A percentile compares a stretch with the other conserved stretches of the same genome.
phyloP scores from a whole-genome alignment of 140 eudicot genomes.

The Flaveria floridana region DNA sequence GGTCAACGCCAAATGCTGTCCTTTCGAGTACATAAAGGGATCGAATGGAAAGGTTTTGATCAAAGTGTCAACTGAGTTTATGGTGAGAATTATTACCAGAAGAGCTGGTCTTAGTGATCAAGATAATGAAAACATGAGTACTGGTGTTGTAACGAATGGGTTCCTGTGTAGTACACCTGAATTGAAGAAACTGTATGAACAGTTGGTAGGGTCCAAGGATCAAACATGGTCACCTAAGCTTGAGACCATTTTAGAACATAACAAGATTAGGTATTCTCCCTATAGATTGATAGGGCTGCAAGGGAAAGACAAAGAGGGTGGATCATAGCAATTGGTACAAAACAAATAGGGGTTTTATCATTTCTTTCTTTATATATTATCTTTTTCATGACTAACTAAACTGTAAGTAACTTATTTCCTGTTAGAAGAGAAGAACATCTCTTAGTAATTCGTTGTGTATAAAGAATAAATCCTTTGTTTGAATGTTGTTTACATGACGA shows the following conservation, averaged over 20 bases:
- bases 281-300: constrained; percentile 53
- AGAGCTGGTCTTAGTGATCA: constrained; percentile 18
- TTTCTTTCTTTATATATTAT: too few relatives aligned
- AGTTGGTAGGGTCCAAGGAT: constrained; percentile 57
- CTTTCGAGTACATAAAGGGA: constrained; percentile 63
- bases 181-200: constrained; percentile 60
- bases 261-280: constrained; percentile 63
- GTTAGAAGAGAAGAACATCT: neutral
- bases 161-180: constrained; percentile 80
- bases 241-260: constrained; percentile 66
- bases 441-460: too few relatives aligned
- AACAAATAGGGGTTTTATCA: too few relatives aligned
- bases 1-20: constrained; percentile 39
- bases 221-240: constrained; percentile 82
- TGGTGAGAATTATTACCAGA: constrained; percentile 38
- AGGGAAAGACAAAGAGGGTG: constrained; percentile 30
- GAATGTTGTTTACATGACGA: too few relatives aligned
- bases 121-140: constrained; percentile 1
- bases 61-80: constrained; percentile 57
- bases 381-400: too few relatives aligned
- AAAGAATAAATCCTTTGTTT: too few relatives aligned
- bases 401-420: too few relatives aligned
- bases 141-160: constrained; percentile 5
- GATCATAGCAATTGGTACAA: neutral
- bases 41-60: constrained; percentile 64